phyloP scores from a whole-genome alignment of 495 filamentous ascomycete species.

The Lepidopterella palustris region DNA sequence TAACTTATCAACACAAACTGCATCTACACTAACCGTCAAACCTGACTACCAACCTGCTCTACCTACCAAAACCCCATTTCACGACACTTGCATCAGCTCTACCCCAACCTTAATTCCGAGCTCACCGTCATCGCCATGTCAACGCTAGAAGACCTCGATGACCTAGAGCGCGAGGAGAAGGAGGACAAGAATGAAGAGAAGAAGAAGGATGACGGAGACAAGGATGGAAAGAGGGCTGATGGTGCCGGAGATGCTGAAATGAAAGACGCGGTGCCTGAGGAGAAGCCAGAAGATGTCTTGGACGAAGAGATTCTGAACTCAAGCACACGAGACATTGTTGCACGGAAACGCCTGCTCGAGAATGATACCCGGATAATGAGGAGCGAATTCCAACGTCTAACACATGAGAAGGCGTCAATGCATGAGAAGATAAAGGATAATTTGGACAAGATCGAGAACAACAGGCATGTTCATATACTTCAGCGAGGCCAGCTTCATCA shows the following conservation, averaged over 20 bases:
- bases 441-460: constrained; percentile 96
- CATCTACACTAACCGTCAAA: not conserved
- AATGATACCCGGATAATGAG: constrained; percentile 98
- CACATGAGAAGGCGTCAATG: constrained; percentile 92
- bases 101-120: not conserved
- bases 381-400: constrained; percentile 90
- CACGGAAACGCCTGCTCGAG: constrained; percentile 78
- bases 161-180: constrained; percentile 69
- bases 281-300: constrained; percentile 56
- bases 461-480: constrained; percentile 56
- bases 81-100: not conserved
- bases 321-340: constrained; percentile 88
- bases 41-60: not conserved
- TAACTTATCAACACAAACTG: constrained; percentile 1
- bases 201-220: constrained; percentile 43
- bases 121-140: constrained; percentile 53
- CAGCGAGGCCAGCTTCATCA: not conserved
- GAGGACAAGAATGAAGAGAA: constrained; percentile 61
- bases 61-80: not conserved
- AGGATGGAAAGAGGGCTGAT: constrained; percentile 43
- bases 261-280: constrained; percentile 70
- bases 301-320: constrained; percentile 86
- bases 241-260: constrained; percentile 82
- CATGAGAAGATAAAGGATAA: constrained; percentile 99
- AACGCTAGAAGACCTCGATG: constrained; percentile 78